Conservation (phyloP, 768 basidiomycete species). For the Termitomyces eurrhizus region DNA sequence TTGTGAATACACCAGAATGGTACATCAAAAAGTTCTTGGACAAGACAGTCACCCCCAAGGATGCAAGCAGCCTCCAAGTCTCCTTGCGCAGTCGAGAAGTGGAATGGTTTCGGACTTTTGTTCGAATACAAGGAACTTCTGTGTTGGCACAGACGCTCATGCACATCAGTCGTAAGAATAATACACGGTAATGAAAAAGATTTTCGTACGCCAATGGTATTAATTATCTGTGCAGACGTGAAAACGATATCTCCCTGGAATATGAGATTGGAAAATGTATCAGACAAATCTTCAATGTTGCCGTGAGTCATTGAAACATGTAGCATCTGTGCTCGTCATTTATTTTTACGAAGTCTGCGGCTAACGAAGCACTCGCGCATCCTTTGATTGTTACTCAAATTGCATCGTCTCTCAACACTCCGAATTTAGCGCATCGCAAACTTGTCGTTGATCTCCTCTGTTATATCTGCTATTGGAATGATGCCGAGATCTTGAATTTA, state of each 20-base stretch:
- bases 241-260: conserved; percentile 69
- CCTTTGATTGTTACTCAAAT: conserved; percentile 74
- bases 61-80: conserved; percentile 71
- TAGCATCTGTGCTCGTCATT: conserved; percentile 4
- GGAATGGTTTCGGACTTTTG: conserved; percentile 78
- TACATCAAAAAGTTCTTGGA: conserved; percentile 91
- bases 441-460: conserved; percentile 74
- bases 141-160: conserved; percentile 78
- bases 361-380: conserved; percentile 71
- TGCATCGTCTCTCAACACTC: conserved; percentile 76
- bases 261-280: conserved; percentile 88
- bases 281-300: conserved; percentile 72
- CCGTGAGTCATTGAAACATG: conserved; percentile 26
- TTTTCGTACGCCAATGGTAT: not conserved
- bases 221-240: conserved; percentile 37
- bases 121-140: conserved; percentile 74
- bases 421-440: conserved; percentile 75
- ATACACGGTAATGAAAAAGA: conserved; percentile 46
- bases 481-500: conserved; percentile 53
- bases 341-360: conserved; percentile 46
- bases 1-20: conserved; percentile 82
- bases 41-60: conserved; percentile 76
- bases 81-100: conserved; percentile 80
- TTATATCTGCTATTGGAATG: conserved; percentile 67
- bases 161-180: conserved; percentile 69